These are phyloP conservation scores for Auricularia heimuer DNA, from an alignment of 768 basidiomycete genomes.

Conservation along the genomic window DNA sequence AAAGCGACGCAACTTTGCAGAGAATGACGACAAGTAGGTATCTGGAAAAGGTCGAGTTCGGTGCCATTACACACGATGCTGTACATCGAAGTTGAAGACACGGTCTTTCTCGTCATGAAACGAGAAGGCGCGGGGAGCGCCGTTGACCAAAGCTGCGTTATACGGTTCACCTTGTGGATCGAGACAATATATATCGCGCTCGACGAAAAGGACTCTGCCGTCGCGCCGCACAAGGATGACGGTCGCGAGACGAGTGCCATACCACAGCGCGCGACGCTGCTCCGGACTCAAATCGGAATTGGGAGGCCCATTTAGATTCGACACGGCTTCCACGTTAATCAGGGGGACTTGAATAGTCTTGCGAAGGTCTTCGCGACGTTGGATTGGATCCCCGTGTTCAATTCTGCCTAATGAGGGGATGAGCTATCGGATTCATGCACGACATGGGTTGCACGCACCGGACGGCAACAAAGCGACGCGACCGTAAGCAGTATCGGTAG, in stretches of 20 bases:
- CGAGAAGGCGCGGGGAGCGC: not conserved
- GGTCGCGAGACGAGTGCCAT: slow-evolving; percentile 68
- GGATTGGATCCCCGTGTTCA: slow-evolving; percentile 13
- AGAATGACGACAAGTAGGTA: too few relatives aligned
- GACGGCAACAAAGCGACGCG: not conserved
- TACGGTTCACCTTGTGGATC: slow-evolving; percentile 24
- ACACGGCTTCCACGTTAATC: not conserved
- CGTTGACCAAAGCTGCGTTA: not conserved
- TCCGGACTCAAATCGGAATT: not conserved
- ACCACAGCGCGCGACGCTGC: slow-evolving; percentile 19
- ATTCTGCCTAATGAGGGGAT: not conserved
- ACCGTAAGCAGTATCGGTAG: not conserved
- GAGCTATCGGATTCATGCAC: not conserved
- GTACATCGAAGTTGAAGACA: not conserved
- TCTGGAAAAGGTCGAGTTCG: too few relatives aligned
- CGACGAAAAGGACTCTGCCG: slow-evolving; percentile 56
- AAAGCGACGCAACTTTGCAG: too few relatives aligned
- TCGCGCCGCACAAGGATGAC: slow-evolving; percentile 54
- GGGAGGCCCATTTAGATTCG: slow-evolving; percentile 26
- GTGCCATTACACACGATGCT: too few relatives aligned
- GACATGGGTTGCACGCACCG: too few relatives aligned
- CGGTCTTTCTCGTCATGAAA: not conserved
- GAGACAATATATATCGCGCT: slow-evolving; percentile 58
- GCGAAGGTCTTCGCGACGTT: slow-evolving; percentile 42
- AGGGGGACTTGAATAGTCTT: slow-evolving; percentile 53